Base-by-base conservation (phyloP, 164 flowering plant species). In the Nymphaea thermarum region DNA sequence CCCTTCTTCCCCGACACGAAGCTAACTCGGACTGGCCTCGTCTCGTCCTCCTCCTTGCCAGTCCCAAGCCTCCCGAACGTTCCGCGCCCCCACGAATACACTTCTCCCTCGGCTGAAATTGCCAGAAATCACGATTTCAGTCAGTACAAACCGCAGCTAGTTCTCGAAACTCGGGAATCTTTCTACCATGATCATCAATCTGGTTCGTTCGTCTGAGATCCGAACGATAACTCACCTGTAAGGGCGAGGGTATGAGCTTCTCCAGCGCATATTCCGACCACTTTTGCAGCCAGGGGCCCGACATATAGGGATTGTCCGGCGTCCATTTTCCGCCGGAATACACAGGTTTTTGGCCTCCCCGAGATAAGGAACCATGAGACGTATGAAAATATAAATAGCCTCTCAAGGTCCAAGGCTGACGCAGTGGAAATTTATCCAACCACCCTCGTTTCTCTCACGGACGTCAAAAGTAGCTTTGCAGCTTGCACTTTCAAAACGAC, bases 81-180 rank as follows among this genome's bases (percentile, higher is more conserved):
- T 43, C 92, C 98, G 80, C 92, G 86, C 15, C 98, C 98, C 96
- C 98, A 93, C 5, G 96, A 82, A 75, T 71, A 86, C 36, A 93
- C 89, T 25, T 69, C 12, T 3, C 95, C 91, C 79, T 93, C 86
- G 17, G 89, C 96, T 89, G 74, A 41, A 72, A 62, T 25, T 25
- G 36, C 36, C 36, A 25, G 36, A 25, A 25, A 25, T 25, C 36
- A 25, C 36, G 36, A 25, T 25, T 25, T 25, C 36, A 25, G 36
- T 25, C 36, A 25, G 36, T 25, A 25, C 36, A 25, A 25, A 25
- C 36, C 36, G 36, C 36, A 25, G 36, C 36, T 25, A 25, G 36
- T 25, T 25, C 36, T 25, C 36, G 36, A 25, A 25, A 25, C 36
- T 25, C 36, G 36, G 36, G 36, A 25, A 25, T 25, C 36, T 25